phyloP scores from a whole-genome alignment of 1,284 basidiomycete genomes.

The Heterobasidion irregulare region DNA sequence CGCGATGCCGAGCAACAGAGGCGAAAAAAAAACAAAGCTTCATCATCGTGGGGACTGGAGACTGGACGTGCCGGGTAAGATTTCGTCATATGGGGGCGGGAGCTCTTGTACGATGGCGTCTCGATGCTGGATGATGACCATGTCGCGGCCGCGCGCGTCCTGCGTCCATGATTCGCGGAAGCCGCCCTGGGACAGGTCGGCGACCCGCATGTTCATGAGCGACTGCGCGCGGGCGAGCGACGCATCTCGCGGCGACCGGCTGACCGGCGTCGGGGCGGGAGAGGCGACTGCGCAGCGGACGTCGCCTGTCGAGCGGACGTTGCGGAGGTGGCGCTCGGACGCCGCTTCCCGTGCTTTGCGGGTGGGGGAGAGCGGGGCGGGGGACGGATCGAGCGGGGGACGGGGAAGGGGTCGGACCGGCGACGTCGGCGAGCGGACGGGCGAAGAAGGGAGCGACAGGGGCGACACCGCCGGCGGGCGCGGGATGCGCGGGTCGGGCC shows the following conservation, averaged over 20 bases:
- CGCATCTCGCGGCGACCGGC: background rate
- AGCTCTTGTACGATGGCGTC: slow-evolving; percentile 8
- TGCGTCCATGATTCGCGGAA: background rate
- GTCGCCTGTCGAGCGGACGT: slow-evolving; percentile 7
- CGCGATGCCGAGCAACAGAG: background rate
- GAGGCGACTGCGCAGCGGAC: background rate
- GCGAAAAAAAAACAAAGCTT: background rate
- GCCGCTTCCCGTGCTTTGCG: slow-evolving; percentile 3
- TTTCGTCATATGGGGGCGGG: slow-evolving; percentile 11
- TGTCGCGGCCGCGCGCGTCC: background rate
- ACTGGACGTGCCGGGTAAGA: background rate
- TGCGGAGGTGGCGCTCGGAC: background rate
- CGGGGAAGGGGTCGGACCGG: background rate
- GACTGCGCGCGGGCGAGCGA: slow-evolving; percentile 5
- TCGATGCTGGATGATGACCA: slow-evolving; percentile 10
- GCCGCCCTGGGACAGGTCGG: background rate
- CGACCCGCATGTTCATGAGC: background rate
- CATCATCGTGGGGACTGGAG: background rate
- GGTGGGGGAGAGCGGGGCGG: background rate
- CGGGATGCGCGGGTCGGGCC: background rate
- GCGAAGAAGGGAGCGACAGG: background rate
- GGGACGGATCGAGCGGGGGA: background rate
- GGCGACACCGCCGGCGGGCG: background rate
- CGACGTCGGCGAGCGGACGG: background rate
- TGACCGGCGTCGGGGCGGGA: background rate